Percentiles rank a stretch among this genome's conserved stretches.
Evolutionary conservation across 306 rosid species (phyloP).

Genomic region (Rosa rugosa): DNA sequence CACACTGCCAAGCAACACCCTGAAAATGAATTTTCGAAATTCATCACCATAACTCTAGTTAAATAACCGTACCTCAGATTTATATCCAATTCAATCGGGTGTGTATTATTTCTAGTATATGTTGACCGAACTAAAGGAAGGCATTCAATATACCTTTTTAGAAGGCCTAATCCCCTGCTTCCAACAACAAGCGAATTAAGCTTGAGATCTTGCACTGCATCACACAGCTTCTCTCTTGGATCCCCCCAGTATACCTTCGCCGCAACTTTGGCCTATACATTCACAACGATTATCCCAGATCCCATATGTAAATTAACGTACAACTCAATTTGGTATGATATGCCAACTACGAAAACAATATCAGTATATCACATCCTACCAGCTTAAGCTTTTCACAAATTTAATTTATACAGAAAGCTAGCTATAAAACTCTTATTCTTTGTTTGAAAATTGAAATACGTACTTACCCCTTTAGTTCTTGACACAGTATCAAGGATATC

Average conservation of each 20-base stretch:
- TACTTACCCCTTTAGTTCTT: slow-evolving; percentile 46
- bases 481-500: slow-evolving; percentile 52
- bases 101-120: too few relatives aligned
- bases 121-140: too few relatives aligned
- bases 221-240: slow-evolving; percentile 69
- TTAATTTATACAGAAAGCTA: too few relatives aligned
- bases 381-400: too few relatives aligned
- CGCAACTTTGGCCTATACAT: slow-evolving; percentile 49
- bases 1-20: slow-evolving; percentile 75
- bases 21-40: slow-evolving; percentile 8
- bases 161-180: slow-evolving; percentile 68
- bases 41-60: too few relatives aligned
- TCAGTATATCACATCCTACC: too few relatives aligned
- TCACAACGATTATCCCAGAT: neutral
- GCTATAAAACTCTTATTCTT: too few relatives aligned
- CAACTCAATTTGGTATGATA: neutral
- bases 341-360: too few relatives aligned
- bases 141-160: slow-evolving; percentile 45
- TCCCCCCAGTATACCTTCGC: slow-evolving; percentile 90
- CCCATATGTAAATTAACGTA: neutral
- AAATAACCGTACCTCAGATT: too few relatives aligned
- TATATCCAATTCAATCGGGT: too few relatives aligned
- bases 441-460: too few relatives aligned
- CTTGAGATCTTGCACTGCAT: slow-evolving; percentile 63
- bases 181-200: slow-evolving; percentile 69